Evolutionary conservation across 2,329 filamentous ascomycete species (phyloP).

Genomic region (Lasiodiplodia sp.): DNA sequence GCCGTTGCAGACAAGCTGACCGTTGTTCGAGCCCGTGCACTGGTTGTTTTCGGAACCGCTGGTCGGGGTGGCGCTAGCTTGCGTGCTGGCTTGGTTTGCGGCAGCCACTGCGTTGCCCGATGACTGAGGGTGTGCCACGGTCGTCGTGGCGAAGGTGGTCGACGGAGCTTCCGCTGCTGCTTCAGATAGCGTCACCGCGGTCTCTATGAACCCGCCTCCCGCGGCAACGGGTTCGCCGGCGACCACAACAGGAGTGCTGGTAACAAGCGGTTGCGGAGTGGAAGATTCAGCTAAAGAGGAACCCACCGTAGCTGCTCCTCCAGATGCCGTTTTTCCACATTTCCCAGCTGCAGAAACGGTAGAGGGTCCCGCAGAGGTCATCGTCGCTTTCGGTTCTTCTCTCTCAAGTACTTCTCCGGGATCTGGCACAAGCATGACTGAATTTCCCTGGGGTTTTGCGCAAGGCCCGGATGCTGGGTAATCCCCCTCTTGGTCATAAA

Average conservation of each 20-base stretch:
- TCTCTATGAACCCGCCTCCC: background rate
- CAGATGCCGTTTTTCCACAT: no score
- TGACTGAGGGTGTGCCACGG: background rate
- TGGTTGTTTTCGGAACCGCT: background rate
- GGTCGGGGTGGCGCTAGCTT: no score
- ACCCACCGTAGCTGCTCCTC: no score
- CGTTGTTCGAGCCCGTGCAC: background rate
- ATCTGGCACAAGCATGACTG: background rate
- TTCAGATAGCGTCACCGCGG: background rate
- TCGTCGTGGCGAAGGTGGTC: background rate
- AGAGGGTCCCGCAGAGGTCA: no score
- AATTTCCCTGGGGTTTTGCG: no score
- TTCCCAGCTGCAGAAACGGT: no score
- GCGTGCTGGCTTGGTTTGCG: no score
- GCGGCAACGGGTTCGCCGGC: background rate
- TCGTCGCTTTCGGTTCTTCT: no score
- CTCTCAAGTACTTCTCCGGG: background rate
- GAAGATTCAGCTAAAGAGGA: no score
- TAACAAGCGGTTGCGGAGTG: background rate
- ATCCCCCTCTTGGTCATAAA: no score
- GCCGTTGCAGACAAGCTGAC: slow-evolving; percentile 39
- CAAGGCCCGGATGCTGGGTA: no score
- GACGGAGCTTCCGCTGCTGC: background rate
- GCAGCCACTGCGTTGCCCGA: background rate
- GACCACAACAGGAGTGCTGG: background rate